Evolutionary conservation across 2,329 filamentous ascomycete species (phyloP), one percentile per base, ranked within the genome.

Genomic region (Westerdykella ornata): DNA sequence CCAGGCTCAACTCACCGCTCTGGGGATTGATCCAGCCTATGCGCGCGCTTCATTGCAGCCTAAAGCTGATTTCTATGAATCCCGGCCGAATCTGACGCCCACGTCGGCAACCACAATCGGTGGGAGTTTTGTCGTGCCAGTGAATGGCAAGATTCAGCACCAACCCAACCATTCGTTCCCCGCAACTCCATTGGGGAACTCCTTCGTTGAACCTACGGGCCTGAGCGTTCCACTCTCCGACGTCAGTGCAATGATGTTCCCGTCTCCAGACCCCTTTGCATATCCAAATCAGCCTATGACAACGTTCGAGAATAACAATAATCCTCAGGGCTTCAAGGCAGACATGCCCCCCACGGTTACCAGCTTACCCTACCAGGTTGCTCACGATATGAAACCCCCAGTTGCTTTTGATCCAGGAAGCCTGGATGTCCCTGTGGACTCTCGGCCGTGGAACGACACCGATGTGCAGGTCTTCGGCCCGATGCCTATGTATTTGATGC

Each of bases 241-340:
- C 58, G 74, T 89, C 5, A 82, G 82, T 44, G 79, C 81, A 3
- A 79, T 89, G 68, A 88, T 90, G 82, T 90, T 90, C 56, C 82
- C 84, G 1, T 83, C 84, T 0, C 76, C 78, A 26, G 85, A 90
- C 53, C 84, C 85, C 0, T 84, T 90, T 48, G 83, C 82, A 0
- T 92, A 90, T 54, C 85, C 84, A 0, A 87, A 83, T 54, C 84
- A 87, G 49, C 81, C 84, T 0, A 78, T 84, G 70, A 81, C 83
- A 22, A 72, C 68, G 0, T 73, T 73, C 45, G 72, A 74, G 44
- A 72, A 70, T 49, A 69, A 62, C 41, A 7, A 60, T 22, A 53
- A 60, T 22, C 51, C 53, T 4, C 57, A 60, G 38, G 37, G 45
- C 20, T 62, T 60, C 33, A 57, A 56, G 35, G 49, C 49, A 4